Percentiles rank a stretch among this genome's conserved stretches.
Evolutionary conservation across 169 alveolate genomes (phyloP).

Genomic region (Eimeria acervulina): DNA sequence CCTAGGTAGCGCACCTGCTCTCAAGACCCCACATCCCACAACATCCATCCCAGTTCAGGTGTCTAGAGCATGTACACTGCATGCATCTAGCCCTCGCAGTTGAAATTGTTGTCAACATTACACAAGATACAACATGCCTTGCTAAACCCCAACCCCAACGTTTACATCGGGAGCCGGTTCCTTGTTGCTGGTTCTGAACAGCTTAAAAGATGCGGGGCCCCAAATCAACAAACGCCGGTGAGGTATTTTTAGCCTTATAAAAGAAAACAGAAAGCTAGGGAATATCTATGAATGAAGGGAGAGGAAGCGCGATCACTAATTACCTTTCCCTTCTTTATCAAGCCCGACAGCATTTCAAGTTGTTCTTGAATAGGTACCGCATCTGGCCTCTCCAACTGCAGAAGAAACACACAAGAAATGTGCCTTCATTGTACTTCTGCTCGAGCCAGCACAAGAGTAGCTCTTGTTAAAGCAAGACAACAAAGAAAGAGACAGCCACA

Average conservation of each 20-base stretch:
- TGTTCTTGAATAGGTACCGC: slow-evolving; percentile 84
- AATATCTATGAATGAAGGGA: no score
- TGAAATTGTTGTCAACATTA: background rate
- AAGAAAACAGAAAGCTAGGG: background rate
- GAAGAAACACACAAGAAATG: background rate
- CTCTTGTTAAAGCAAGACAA: background rate
- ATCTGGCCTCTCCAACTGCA: slow-evolving; percentile 70
- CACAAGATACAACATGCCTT: background rate
- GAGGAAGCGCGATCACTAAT: no score
- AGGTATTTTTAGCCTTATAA: no score
- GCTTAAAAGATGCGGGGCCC: background rate
- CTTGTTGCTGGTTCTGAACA: background rate
- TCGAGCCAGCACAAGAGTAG: background rate
- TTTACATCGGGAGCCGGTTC: background rate
- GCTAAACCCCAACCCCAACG: background rate
- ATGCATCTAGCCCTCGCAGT: no score
- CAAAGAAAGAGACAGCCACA: background rate
- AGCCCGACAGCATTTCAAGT: slow-evolving; percentile 86
- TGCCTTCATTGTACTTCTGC: background rate
- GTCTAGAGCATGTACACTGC: no score
- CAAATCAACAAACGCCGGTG: background rate
- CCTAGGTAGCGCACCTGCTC: slow-evolving; percentile 89
- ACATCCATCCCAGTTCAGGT: background rate
- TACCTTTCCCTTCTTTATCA: slow-evolving; percentile 89
- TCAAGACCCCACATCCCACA: background rate